Evolutionary conservation across 805 yeast genomes (phyloP).

Genomic region (Spathaspora sp.): DNA sequence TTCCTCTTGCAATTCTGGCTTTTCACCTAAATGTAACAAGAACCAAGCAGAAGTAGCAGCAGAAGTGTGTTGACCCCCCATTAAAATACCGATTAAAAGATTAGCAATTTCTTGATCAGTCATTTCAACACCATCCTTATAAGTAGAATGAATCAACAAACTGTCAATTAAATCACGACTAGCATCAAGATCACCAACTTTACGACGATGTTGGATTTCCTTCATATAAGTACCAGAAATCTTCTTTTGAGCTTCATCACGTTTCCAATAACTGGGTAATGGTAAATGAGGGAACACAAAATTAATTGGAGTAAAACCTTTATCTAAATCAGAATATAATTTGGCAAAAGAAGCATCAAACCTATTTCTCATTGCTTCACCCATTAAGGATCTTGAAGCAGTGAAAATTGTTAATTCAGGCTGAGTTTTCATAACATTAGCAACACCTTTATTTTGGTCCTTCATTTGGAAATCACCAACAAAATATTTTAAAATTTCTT

Average conservation of each 20-base stretch:
- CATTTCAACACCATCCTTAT: conserved; percentile 93
- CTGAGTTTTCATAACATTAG: conserved; percentile 75
- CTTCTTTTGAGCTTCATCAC: conserved; percentile 84
- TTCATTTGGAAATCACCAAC: conserved; percentile 42
- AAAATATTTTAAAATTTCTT: conserved; percentile 72
- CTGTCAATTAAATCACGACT: conserved; percentile 89
- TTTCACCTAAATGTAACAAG: conserved; percentile 83
- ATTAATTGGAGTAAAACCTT: conserved; percentile 94
- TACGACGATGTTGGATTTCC: conserved; percentile 71
- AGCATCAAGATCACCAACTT: conserved; percentile 64
- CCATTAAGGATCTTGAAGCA: conserved; percentile 87
- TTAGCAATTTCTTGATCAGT: conserved; percentile 94
- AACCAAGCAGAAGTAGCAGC: conserved; percentile 97
- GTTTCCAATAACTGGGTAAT: conserved; percentile 72
- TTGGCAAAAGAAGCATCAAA: conserved; percentile 81
- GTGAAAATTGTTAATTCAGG: conserved; percentile 96
- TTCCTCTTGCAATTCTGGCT: conserved; percentile 81
- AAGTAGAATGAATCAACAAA: conserved; percentile 74
- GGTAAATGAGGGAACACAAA: conserved; percentile 95
- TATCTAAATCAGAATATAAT: conserved; percentile 86
- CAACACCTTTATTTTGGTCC: conserved; percentile 40
- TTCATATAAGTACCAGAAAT: conserved; percentile 80
- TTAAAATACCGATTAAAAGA: conserved; percentile 87
- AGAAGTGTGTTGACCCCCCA: conserved; percentile 99
- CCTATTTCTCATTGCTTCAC: conserved; percentile 84